phyloP scores from a whole-genome alignment of 352 stramenopile species.

The Albugo candida region DNA sequence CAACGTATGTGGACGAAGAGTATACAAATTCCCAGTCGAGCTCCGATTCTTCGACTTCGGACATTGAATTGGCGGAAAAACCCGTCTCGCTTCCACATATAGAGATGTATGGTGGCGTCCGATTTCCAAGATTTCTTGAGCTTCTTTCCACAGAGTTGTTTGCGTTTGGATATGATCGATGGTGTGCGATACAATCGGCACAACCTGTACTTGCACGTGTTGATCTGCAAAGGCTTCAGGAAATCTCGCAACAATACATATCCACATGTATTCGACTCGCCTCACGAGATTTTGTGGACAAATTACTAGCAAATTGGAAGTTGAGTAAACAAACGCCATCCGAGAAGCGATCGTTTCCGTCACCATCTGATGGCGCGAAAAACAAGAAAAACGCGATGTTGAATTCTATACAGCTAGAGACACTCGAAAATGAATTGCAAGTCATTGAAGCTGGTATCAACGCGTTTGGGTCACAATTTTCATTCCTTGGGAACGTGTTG shows the following conservation, averaged over 20 bases:
- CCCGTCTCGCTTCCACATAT: slow-evolving; percentile 11
- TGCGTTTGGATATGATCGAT: slow-evolving; percentile 67
- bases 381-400: slow-evolving; percentile 3
- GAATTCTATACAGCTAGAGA: slow-evolving; percentile 3
- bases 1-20: slow-evolving; percentile 27
- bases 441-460: slow-evolving; percentile 4
- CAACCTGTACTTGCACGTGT: not conserved
- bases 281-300: slow-evolving; percentile 1
- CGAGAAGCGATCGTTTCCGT: no score
- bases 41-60: slow-evolving; percentile 9
- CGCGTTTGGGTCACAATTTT: slow-evolving; percentile 17
- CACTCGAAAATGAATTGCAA: no score
- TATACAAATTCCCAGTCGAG: slow-evolving; percentile 5
- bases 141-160: slow-evolving; percentile 26
- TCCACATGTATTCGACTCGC: slow-evolving; percentile 25
- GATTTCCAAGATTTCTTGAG: slow-evolving; percentile 5
- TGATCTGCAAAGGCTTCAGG: slow-evolving; percentile 12
- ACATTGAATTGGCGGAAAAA: slow-evolving; percentile 7
- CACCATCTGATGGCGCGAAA: not conserved
- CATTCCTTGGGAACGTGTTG: slow-evolving; percentile 22
- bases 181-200: slow-evolving; percentile 31
- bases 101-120: slow-evolving; percentile 9
- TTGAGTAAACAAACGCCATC: not conserved
- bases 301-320: not conserved
- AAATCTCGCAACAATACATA: slow-evolving; percentile 29